Percentiles rank a stretch among this genome's conserved stretches.
Evolutionary conservation across 208 protist species (phyloP).

Genomic region (Balamuthia mandrillaris): DNA sequence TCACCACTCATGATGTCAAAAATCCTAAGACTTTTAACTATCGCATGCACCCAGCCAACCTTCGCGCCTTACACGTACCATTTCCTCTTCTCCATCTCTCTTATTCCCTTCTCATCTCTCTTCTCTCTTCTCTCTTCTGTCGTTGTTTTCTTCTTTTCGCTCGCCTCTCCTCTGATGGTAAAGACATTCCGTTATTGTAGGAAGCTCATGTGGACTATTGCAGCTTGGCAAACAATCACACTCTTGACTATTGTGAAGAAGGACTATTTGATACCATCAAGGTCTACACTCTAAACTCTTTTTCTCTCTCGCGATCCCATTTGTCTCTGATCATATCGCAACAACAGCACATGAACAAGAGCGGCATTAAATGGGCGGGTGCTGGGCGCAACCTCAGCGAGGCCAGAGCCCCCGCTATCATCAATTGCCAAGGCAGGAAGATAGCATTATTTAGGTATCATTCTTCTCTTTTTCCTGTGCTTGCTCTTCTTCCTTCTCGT

Average conservation of each 20-base stretch:
- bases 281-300: too few species aligned
- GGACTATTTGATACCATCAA: constrained; percentile 3
- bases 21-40: constrained; percentile 24
- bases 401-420: background rate
- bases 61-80: background rate
- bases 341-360: background rate
- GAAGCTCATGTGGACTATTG: constrained; percentile 2
- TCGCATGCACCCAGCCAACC: constrained; percentile 4
- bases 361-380: background rate
- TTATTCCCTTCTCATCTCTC: too few species aligned
- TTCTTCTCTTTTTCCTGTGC: too few species aligned
- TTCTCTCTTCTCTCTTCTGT: too few species aligned
- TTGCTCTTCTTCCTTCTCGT: too few species aligned
- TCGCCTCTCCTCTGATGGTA: too few species aligned
- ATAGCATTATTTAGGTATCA: constrained; percentile 6
- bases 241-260: background rate
- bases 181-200: background rate
- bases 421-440: background rate
- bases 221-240: constrained; percentile 17
- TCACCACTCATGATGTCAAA: too few species aligned
- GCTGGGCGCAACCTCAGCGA: background rate
- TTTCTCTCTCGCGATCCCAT: too few species aligned
- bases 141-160: too few species aligned
- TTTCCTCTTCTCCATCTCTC: too few species aligned
- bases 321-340: too few species aligned